Percentiles rank a stretch among this genome's conserved stretches.
phyloP scores from a whole-genome alignment of 495 filamentous ascomycete species.

The Hyaloscypha variabilis region DNA sequence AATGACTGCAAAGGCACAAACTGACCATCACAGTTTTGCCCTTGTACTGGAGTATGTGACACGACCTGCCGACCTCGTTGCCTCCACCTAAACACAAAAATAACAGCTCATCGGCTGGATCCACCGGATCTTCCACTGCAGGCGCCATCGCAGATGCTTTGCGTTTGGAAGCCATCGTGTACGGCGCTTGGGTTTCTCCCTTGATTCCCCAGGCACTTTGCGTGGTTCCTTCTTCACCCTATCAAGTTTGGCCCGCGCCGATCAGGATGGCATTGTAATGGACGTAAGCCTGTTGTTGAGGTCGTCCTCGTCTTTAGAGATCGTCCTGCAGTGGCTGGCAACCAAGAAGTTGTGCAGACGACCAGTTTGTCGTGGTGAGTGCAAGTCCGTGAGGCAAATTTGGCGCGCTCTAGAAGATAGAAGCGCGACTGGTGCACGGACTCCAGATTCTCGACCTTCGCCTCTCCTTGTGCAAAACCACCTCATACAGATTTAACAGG shows the following conservation, averaged over 20 bases:
- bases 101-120: slow-evolving; percentile 83
- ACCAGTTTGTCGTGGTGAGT: neutral
- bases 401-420: neutral
- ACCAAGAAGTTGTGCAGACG: neutral
- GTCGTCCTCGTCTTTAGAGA: neutral
- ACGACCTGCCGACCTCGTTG: slow-evolving; percentile 95
- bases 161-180: slow-evolving; percentile 72
- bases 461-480: neutral
- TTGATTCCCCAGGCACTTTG: neutral
- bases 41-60: slow-evolving; percentile 98
- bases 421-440: neutral
- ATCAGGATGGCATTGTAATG: neutral
- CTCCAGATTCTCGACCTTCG: neutral
- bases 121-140: slow-evolving; percentile 66
- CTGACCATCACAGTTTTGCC: slow-evolving; percentile 97
- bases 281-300: neutral
- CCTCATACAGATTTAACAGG: too few relatives aligned
- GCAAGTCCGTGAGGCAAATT: neutral
- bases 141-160: slow-evolving; percentile 68
- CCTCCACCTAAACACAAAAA: slow-evolving; percentile 94
- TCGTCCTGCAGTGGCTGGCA: too few relatives aligned
- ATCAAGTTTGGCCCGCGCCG: neutral
- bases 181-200: neutral
- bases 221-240: neutral
- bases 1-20: slow-evolving; percentile 17